Evolutionary conservation across 306 rosid species (phyloP).

Genomic region (Dicorynia guianensis): DNA sequence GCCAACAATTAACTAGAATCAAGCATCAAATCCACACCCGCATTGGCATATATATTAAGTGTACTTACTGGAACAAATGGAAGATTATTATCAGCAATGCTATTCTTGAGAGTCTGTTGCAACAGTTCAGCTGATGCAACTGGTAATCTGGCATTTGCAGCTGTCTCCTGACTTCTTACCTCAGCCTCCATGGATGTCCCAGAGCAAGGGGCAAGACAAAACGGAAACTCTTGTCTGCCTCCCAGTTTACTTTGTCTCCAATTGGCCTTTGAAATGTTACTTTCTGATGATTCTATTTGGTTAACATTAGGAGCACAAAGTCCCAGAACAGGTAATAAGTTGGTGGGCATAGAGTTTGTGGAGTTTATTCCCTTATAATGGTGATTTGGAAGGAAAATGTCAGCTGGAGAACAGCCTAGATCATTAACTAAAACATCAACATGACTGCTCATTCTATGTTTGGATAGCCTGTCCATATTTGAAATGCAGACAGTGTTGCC

Average conservation of each 20-base stretch:
- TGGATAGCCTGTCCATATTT: constrained; percentile 61
- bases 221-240: constrained; percentile 91
- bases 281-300: constrained; percentile 67
- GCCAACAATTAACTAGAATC: constrained; percentile 8
- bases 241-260: constrained; percentile 67
- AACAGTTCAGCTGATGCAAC: constrained; percentile 59
- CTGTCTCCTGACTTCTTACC: constrained; percentile 57
- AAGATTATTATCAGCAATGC: constrained; percentile 59
- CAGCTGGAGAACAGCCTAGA: constrained; percentile 55
- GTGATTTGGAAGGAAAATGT: constrained; percentile 68
- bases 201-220: constrained; percentile 77
- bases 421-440: constrained; percentile 65
- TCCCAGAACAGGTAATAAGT: constrained; percentile 87
- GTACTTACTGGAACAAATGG: constrained; percentile 71
- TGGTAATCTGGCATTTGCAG: constrained; percentile 54
- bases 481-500: constrained; percentile 57
- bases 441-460: constrained; percentile 58
- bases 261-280: constrained; percentile 66
- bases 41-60: constrained; percentile 1
- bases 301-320: constrained; percentile 92
- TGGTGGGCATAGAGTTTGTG: constrained; percentile 52
- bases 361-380: constrained; percentile 51
- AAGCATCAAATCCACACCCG: constrained; percentile 31
- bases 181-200: constrained; percentile 65
- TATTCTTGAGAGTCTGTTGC: constrained; percentile 64